phyloP scores from a whole-genome alignment of 352 stramenopile genomes.

The Pythium sp. region DNA sequence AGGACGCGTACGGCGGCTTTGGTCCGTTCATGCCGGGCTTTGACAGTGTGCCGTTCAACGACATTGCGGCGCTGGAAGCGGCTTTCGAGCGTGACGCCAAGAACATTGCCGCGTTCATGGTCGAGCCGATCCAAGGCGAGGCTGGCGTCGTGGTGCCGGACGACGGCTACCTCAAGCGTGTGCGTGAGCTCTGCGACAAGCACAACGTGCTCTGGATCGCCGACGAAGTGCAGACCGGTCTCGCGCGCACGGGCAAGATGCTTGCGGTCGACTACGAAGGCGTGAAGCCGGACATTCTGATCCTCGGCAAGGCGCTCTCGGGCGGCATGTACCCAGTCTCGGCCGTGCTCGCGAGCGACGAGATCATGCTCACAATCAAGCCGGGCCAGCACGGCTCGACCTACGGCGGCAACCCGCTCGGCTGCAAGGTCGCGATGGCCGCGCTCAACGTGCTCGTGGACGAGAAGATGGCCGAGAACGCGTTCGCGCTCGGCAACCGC shows the following conservation, averaged over 20 bases:
- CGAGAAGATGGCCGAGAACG: conserved; percentile 95
- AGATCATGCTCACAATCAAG: conserved; percentile 98
- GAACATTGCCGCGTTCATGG: conserved; percentile 98
- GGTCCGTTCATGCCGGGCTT: conserved; percentile 99
- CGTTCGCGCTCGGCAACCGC: conserved; percentile 91
- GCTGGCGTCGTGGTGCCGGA: conserved; percentile 97
- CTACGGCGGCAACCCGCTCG: conserved; percentile 96
- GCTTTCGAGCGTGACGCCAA: conserved; percentile 77
- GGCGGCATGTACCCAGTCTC: conserved; percentile 98
- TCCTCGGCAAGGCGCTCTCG: conserved; percentile 95
- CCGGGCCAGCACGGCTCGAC: conserved; percentile 96
- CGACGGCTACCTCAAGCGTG: conserved; percentile 94
- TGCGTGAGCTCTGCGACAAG: conserved; percentile 93
- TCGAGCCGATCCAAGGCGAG: conserved; percentile 99
- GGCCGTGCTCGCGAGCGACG: conserved; percentile 94
- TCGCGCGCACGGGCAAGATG: conserved; percentile 96
- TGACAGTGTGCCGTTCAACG: conserved; percentile 90
- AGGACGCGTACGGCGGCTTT: conserved; percentile 86
- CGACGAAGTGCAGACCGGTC: conserved; percentile 98
- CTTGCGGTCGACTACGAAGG: conserved; percentile 95
- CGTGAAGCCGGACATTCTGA: conserved; percentile 98
- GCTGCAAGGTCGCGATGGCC: conserved; percentile 96
- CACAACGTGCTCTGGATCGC: conserved; percentile 99
- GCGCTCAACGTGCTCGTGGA: conserved; percentile 93
- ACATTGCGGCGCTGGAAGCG: conserved; percentile 85